Base-by-base conservation (phyloP, 768 basidiomycete species). In the Lactarius vividus region DNA sequence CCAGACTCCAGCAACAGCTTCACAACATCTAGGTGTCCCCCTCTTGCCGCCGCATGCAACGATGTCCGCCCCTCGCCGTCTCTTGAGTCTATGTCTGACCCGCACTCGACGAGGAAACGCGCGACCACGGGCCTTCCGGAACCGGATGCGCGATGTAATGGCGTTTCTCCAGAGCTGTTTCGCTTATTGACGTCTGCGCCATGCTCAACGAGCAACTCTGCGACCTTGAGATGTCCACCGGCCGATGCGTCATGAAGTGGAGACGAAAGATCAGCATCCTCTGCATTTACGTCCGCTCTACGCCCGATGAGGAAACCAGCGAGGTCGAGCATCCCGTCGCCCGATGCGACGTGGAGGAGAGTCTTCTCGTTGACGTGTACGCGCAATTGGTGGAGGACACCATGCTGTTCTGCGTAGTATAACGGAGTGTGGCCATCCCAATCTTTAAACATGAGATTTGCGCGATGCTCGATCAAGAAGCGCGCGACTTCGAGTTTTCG, bases 191-290 rank as follows among this genome's bases (percentile, higher is more conserved):
- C 5, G 1, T 28, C 26, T 6, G 42, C 40, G 13, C 33, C 40
- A 2, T 0, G 16, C 4, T 59, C 2, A 2, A 59, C 23, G 15
- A 64, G 49, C 15, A 64, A 23, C 9, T 26, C n/a, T 1, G 31
- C 49, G 7, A 59, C 29, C 5, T 15, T 8, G 35, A 64, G 26
- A 20, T 53, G 57, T 2, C 57, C 63, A 1, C 42, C 9, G 3
- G 28, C 13, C 2, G 63, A 64, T 20, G 57, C 57, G 6, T 18
- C 1, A 20, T 64, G 63, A 0, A 64, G 49, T 15, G 57, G 57
- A 29, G 62, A 57, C 15, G 0, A 29, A 11, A 46, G 18, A 0
- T 20, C 0, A 4, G 1, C n/a, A 5, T 33, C 10, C 16, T 11
- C 15, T 0, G 15, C 28, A 20, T 59, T 18, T 40, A 53, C 20